Base-by-base conservation (phyloP, 2,329 filamentous ascomycete species). In the Penicillium hesseltinei region DNA sequence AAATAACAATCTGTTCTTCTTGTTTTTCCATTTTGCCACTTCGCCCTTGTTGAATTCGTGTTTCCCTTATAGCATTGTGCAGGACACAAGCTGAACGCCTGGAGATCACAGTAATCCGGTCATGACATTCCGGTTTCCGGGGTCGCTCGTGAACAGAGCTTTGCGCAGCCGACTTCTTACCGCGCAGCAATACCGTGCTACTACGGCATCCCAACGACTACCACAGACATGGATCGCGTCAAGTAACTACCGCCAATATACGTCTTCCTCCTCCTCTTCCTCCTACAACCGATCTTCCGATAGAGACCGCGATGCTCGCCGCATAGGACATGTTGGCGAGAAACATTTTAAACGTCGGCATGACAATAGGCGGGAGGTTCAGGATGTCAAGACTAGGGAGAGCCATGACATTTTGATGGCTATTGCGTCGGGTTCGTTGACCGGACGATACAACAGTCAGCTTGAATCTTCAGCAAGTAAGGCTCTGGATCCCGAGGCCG, bases 121-220 rank as follows among this genome's bases (percentile, higher is more conserved):
- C 51, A 67, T 67, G 65, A 53, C 61, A 31, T 42, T 53, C 21
- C 59, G 58, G 44, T 49, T 57, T 47, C 59, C 65, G 33, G 58
- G 51, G 36, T 62, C 58, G 38, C 44, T 58, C 45, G 55, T 60
- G 61, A 60, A 60, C 56, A 65, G 64, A 64, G 57, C 62, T 62
- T 51, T 65, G 54, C 65, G 61, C 57, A 66, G 59, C 42, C 57
- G 58, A 59, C 39, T 59, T 36, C 44, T 62, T 29, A 39, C 46
- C 19, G 52, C 46, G n/a, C 56, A 57, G 38, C 55, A 58, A 42
- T 42, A 55, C 19, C 56, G 56, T 21, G 54, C 54, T 19, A 33
- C 42, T 10, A 52, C 31, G 10, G 49, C 49, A 23, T 44, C 48
- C 19, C 49, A 35, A 35, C 43, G 42, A 11, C n/a, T 53, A 13